Base-by-base conservation (phyloP, 345 rosid genomes). In the Salix viminalis region DNA sequence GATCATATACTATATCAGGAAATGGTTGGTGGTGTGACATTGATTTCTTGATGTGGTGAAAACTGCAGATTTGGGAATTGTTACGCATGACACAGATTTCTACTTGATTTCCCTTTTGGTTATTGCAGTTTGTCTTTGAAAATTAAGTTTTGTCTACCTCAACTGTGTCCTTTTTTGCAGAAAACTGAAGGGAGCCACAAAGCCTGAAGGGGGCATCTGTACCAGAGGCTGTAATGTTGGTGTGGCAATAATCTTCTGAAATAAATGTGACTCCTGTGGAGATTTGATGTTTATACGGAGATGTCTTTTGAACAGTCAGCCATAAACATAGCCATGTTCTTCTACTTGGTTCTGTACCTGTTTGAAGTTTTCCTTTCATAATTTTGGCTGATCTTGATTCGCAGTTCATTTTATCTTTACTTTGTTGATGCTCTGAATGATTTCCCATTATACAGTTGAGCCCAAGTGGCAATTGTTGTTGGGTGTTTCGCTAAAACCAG, bases 211-310 rank as follows among this genome's bases (percentile, higher is more conserved):
- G 14, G 28, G 28, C 23, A 11, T 23, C 64, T 58, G 64, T 26
- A 23, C 6, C 28, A 9, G 18, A 24, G 74, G 30, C 28, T 21
- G 52, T 15, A 9, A 42, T n/a, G 19, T 21, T 41, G 74, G 58
- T n/a, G 30, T 54, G 56, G 64, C 28, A 69, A 30, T 19, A 42
- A 52, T 73, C 15, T 37, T 60, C 54, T 41, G 24, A 64, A 76
- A 73, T 79, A 81, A 84, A 79, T 26, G 77, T 46, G 70, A 60
- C 70, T 74, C 16, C 23, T 65, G 56, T 12, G 62, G 62, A 75
- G 79, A 54, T 44, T 21, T 60, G 36, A 32, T 69, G 52, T 41
- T 66, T 74, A 69, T 70, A 69, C 71, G 36, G 72, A 19, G 67
- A 52, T 58, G 15, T 24, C 15, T 11, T 30, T 67, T 61, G n/a